phyloP scores from a whole-genome alignment of 805 yeast genomes.

The Saccharomycopsis schoenii region DNA sequence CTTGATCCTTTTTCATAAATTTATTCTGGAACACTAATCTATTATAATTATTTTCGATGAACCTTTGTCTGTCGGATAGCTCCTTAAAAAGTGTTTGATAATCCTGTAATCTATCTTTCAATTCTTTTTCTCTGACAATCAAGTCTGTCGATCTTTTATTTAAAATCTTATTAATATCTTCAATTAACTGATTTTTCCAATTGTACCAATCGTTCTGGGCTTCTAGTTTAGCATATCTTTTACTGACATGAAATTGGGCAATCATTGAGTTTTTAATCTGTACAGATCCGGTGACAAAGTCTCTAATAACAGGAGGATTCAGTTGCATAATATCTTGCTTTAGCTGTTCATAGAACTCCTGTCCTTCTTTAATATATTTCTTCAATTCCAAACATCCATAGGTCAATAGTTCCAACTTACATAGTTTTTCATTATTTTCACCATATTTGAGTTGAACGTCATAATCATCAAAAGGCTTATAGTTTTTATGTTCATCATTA shows the following conservation, averaged over 20 bases:
- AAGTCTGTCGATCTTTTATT: constrained; percentile 18
- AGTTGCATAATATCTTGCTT: constrained; percentile 33
- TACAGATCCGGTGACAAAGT: constrained; percentile 31
- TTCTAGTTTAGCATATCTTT: constrained; percentile 38
- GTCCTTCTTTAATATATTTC: constrained; percentile 41
- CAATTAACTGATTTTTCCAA: constrained; percentile 41
- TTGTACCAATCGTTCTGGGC: constrained; percentile 45
- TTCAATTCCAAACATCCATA: constrained; percentile 41
- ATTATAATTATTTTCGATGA: constrained; percentile 17
- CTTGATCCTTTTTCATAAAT: constrained; percentile 17
- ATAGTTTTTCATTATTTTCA: constrained; percentile 28
- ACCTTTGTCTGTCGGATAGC: constrained; percentile 15
- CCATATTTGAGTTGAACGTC: constrained; percentile 18
- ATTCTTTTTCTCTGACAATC: constrained; percentile 17
- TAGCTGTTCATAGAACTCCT: constrained; percentile 31
- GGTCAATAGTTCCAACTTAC: constrained; percentile 35
- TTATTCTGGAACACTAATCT: constrained; percentile 16
- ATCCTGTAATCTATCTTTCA: constrained; percentile 16
- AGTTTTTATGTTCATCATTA: constrained; percentile 13
- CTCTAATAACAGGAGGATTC: constrained; percentile 39
- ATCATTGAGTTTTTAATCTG: constrained; percentile 32
- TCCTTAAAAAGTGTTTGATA: constrained; percentile 8
- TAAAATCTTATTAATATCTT: constrained; percentile 30
- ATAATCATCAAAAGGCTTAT: neutral
- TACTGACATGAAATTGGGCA: constrained; percentile 37